phyloP scores from a whole-genome alignment of 2,329 filamentous ascomycete species.

The Aspergillus sp. region DNA sequence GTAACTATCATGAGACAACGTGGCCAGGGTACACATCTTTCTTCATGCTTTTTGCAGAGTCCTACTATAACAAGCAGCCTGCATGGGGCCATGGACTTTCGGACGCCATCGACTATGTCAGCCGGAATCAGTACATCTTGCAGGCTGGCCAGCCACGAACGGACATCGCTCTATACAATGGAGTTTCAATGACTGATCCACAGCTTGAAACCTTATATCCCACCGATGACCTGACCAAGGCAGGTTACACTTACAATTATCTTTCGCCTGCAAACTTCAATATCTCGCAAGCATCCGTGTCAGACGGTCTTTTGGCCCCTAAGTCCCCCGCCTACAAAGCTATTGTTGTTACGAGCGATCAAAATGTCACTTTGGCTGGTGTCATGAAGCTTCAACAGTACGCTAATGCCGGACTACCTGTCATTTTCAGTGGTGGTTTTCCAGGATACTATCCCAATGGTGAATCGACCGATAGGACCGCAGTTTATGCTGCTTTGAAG shows the following conservation, averaged over 20 bases:
- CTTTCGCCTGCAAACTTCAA: slow-evolving; percentile 48
- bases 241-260: slow-evolving; percentile 32
- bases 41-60: too few species aligned
- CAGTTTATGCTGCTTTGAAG: background rate
- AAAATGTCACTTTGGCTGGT: slow-evolving; percentile 39
- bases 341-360: slow-evolving; percentile 41
- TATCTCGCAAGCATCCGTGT: slow-evolving; percentile 41
- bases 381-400: slow-evolving; percentile 37
- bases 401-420: slow-evolving; percentile 43
- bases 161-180: background rate
- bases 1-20: too few species aligned
- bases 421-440: slow-evolving; percentile 46
- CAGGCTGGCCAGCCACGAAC: background rate
- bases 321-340: slow-evolving; percentile 46
- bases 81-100: too few species aligned
- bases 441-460: slow-evolving; percentile 24
- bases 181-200: background rate
- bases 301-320: slow-evolving; percentile 41
- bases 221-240: background rate
- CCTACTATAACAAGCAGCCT: too few species aligned
- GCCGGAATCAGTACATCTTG: too few species aligned
- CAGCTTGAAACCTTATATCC: background rate
- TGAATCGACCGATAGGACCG: background rate
- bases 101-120: too few species aligned
- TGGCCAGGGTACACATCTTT: too few species aligned